phyloP scores from a whole-genome alignment of 1,284 basidiomycete species.

The Schizophyllum amplum region DNA sequence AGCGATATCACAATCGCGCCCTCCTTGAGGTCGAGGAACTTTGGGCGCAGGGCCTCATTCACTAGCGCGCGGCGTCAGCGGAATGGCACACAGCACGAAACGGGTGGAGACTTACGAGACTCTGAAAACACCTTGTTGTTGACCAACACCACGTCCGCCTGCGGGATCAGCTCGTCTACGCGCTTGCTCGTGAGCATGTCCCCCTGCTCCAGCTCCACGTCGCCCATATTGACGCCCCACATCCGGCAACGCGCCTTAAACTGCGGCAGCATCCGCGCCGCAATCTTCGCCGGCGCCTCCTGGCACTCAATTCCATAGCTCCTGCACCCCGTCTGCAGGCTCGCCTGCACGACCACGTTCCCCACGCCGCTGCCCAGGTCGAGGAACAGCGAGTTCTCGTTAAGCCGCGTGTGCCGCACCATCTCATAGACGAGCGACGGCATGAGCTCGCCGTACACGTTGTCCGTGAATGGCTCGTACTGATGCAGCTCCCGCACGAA shows the following conservation, averaged over 20 bases:
- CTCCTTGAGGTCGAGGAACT: slow-evolving; percentile 73
- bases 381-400: slow-evolving; percentile 54
- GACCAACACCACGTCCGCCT: slow-evolving; percentile 70
- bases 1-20: slow-evolving; percentile 74
- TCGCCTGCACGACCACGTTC: slow-evolving; percentile 70
- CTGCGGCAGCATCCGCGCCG: slow-evolving; percentile 52
- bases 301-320: slow-evolving; percentile 67
- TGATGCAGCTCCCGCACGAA: slow-evolving; percentile 53
- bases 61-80: slow-evolving; percentile 32
- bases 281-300: slow-evolving; percentile 56
- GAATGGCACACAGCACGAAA: not conserved
- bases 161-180: slow-evolving; percentile 50
- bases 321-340: slow-evolving; percentile 64
- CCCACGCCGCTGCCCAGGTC: slow-evolving; percentile 77
- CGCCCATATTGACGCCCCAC: slow-evolving; percentile 66
- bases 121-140: slow-evolving; percentile 76
- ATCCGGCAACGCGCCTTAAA: slow-evolving; percentile 57
- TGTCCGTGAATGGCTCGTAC: slow-evolving; percentile 69
- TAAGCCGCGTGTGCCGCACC: slow-evolving; percentile 46
- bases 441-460: slow-evolving; percentile 72
- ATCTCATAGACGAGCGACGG: slow-evolving; percentile 62
- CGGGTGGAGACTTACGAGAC: slow-evolving; percentile 38
- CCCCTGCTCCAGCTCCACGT: slow-evolving; percentile 64
- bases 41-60: slow-evolving; percentile 64
- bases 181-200: slow-evolving; percentile 61